Evolutionary conservation across 2,329 filamentous ascomycete species (phyloP), one percentile per base, ranked within the genome.

Genomic region (Metarhizium sp.): DNA sequence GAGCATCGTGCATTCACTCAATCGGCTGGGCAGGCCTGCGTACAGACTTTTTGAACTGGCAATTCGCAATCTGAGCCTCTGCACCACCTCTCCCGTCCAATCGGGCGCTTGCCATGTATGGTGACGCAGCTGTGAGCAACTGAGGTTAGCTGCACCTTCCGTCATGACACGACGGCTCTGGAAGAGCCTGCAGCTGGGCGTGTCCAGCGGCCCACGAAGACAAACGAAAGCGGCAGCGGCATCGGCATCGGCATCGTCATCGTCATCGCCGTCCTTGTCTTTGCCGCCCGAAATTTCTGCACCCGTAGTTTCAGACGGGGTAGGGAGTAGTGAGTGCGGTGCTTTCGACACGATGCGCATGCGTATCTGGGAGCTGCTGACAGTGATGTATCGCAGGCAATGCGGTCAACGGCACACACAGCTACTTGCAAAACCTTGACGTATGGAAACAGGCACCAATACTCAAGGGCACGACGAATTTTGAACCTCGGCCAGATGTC

Each of bases 371-470:
- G 18, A 46, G 18, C 14, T 16, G 25, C 45, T 48, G 20, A 48
- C 45, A 14, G 14, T 16, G 32, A 20, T 29, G 25, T 30, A 34
- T 29, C 18, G 46, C 29, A 56, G 48, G 46, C 25, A 29, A 47
- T 25, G 61, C 63, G 53, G 63, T 61, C 55, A 64, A 64, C 43
- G 60, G 64, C 49, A 67, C 67, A 56, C 58, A 63, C 56, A 71
- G 69, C 57, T 81, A 80, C 65, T 77, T 78, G 52, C 75, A 79
- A 61, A 82, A 86, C 63, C 76, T 78, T 59, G 83, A 84, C 42
- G 70, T 88, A 58, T 91, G 87, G 86, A 84, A 83, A 63, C 78
- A 85, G 51, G 87, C 88, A 2, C 87, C 88, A 18, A 67, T 90
- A 32, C 75, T 91, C 54, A 84, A 69, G 11, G 88, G 88, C 40